Conservation (phyloP, 768 basidiomycete genomes). For the Pisolithus marmoratus region DNA sequence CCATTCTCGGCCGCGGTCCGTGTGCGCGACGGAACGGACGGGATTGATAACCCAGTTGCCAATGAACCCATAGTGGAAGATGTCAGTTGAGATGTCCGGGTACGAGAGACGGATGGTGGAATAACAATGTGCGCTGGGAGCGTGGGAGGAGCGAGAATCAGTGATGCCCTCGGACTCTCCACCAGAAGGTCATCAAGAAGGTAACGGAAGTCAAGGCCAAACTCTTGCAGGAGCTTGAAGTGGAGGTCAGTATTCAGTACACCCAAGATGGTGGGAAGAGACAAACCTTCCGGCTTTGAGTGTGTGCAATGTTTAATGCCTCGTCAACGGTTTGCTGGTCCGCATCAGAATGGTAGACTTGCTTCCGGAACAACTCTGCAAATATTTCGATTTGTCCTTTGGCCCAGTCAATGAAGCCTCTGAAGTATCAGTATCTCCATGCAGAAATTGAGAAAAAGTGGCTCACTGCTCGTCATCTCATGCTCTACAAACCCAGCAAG, state of each 20-base stretch:
- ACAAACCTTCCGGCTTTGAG: slow-evolving; percentile 79
- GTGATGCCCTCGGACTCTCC: slow-evolving; percentile 39
- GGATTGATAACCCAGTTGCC: slow-evolving; percentile 11
- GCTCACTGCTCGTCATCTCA: slow-evolving; percentile 85
- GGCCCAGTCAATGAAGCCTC: slow-evolving; percentile 94
- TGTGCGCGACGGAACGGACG: slow-evolving; percentile 24
- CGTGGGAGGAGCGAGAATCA: slow-evolving; percentile 13
- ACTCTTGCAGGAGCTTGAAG: slow-evolving; percentile 77
- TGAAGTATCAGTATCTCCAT: neutral
- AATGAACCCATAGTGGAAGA: slow-evolving; percentile 1
- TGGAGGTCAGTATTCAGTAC: neutral
- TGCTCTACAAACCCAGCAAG: slow-evolving; percentile 94
- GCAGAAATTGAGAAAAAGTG: neutral
- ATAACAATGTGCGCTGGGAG: slow-evolving; percentile 25
- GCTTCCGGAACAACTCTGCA: slow-evolving; percentile 80
- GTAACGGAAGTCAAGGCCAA: slow-evolving; percentile 90
- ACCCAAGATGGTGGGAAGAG: neutral
- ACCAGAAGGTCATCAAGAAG: slow-evolving; percentile 73
- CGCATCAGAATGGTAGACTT: slow-evolving; percentile 83
- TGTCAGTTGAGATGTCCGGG: slow-evolving; percentile 11
- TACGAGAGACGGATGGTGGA: slow-evolving; percentile 12
- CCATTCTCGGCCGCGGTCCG: slow-evolving; percentile 18
- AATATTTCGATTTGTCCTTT: slow-evolving; percentile 79
- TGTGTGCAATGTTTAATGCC: slow-evolving; percentile 67
- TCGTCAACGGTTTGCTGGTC: slow-evolving; percentile 69